Evolutionary conservation across 2,329 filamentous ascomycete species (phyloP).

Genomic region (Calonectria crousiana): DNA sequence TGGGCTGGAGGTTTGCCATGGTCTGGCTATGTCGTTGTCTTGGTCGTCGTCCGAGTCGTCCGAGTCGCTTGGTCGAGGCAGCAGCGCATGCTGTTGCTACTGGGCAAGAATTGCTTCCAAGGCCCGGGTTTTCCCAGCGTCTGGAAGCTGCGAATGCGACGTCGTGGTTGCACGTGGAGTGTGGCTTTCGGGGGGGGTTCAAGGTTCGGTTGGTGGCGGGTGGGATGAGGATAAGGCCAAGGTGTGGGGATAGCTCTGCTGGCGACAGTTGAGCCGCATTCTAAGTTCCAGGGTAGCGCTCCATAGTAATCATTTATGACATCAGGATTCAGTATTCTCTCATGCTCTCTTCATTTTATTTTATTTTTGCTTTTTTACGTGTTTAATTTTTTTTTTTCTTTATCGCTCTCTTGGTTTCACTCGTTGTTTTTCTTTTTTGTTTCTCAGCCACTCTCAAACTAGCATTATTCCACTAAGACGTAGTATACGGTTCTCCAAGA

Average conservation of each 20-base stretch:
- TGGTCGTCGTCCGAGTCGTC: neutral
- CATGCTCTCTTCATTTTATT: neutral
- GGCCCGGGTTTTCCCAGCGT: neutral
- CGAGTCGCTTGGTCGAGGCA: neutral
- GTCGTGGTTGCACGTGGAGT: slow-evolving; percentile 7
- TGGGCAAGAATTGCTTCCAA: neutral
- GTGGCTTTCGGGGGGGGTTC: slow-evolving; percentile 4
- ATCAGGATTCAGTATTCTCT: neutral
- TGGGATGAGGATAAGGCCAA: slow-evolving; percentile 20
- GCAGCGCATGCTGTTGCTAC: slow-evolving; percentile 35
- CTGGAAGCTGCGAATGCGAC: neutral
- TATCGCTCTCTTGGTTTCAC: neutral
- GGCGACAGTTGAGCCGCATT: slow-evolving; percentile 32
- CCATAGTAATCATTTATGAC: neutral
- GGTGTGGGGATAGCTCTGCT: slow-evolving; percentile 40
- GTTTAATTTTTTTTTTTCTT: neutral
- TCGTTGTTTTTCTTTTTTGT: neutral
- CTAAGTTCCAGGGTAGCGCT: neutral
- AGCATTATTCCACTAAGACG: neutral
- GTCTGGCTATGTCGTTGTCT: slow-evolving; percentile 23
- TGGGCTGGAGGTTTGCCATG: slow-evolving; percentile 66
- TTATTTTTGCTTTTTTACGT: neutral
- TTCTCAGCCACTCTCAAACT: neutral
- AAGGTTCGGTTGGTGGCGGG: neutral
- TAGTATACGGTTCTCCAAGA: no score